Evolutionary conservation across 768 basidiomycete species (phyloP).

Genomic region (Xerocomellus intermedius): DNA sequence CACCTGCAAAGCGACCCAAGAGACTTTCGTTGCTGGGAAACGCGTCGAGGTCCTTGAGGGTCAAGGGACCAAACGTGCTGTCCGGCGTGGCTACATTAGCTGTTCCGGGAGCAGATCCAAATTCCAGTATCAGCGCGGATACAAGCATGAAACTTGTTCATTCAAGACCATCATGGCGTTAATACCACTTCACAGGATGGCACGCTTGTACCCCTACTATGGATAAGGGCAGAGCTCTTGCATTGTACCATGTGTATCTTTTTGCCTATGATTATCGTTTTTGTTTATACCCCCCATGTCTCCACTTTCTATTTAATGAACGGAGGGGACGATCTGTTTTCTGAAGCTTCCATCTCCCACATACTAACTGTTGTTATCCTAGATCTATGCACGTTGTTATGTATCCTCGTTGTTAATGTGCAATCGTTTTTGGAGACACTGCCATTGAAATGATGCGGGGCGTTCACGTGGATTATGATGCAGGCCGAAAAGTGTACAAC

Average conservation of each 20-base stretch:
- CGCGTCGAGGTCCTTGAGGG: slow-evolving; percentile 35
- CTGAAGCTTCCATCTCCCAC: slow-evolving; percentile 4
- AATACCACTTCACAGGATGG: slow-evolving; percentile 3
- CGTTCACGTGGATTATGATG: background rate
- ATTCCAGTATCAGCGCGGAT: slow-evolving; percentile 43
- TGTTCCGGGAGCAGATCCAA: slow-evolving; percentile 40
- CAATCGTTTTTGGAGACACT: background rate
- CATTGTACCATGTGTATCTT: slow-evolving; percentile 17
- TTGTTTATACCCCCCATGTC: slow-evolving; percentile 21
- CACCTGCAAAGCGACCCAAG: slow-evolving; percentile 61
- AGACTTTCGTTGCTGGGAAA: slow-evolving; percentile 52
- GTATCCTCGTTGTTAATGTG: slow-evolving; percentile 19
- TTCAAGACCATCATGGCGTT: slow-evolving; percentile 60
- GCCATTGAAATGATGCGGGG: background rate
- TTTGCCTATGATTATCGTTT: slow-evolving; percentile 9
- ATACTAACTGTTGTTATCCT: slow-evolving; percentile 26
- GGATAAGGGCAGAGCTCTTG: slow-evolving; percentile 13
- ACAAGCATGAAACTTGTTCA: slow-evolving; percentile 43
- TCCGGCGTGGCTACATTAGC: slow-evolving; percentile 32
- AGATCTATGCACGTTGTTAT: slow-evolving; percentile 28
- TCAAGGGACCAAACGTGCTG: slow-evolving; percentile 33
- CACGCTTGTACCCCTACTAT: slow-evolving; percentile 7
- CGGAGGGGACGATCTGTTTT: slow-evolving; percentile 5
- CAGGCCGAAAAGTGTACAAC: slow-evolving; percentile 2
- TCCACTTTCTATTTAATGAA: slow-evolving; percentile 7